Percentiles rank a stretch among this genome's conserved stretches.
Evolutionary conservation across 75 land plant species (phyloP).

Genomic region (Sequoia sempervirens): DNA sequence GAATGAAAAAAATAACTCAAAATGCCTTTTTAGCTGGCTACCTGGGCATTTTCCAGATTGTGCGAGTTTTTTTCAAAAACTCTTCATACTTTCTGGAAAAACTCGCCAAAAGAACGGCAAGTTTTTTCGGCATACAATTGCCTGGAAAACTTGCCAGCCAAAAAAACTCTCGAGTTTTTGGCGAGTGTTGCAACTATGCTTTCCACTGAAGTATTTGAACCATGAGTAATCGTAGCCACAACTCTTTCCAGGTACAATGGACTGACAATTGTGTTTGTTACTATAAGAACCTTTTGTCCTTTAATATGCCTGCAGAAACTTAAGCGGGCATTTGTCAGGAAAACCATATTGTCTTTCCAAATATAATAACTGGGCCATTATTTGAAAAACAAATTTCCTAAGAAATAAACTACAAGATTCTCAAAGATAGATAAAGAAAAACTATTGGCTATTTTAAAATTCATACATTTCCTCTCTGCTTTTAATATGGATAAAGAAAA

Average conservation of each 20-base stretch:
- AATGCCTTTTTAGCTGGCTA: too few species aligned
- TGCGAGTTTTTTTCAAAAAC: too few species aligned
- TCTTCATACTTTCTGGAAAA: too few species aligned
- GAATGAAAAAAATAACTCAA: too few species aligned
- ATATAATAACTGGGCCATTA: neutral
- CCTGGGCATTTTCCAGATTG: too few species aligned
- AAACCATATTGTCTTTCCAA: neutral
- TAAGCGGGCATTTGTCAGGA: constrained; percentile 10
- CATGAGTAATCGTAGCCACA: constrained; percentile 52
- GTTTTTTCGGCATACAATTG: too few species aligned
- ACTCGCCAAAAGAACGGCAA: too few species aligned
- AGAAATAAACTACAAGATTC: neutral
- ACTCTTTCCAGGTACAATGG: constrained; percentile 84
- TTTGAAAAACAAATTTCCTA: neutral
- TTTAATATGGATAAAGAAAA: neutral
- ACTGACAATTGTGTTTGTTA: constrained; percentile 83
- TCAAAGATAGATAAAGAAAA: neutral
- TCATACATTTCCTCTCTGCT: neutral
- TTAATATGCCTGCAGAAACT: constrained; percentile 59
- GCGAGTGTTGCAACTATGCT: too few species aligned
- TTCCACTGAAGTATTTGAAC: constrained; percentile 63
- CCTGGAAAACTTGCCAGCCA: too few species aligned
- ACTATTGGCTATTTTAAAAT: neutral
- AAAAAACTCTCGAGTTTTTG: too few species aligned
- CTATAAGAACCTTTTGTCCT: constrained; percentile 81